Base-by-base conservation (phyloP, 305 asterid species). In the Ajuga reptans region DNA sequence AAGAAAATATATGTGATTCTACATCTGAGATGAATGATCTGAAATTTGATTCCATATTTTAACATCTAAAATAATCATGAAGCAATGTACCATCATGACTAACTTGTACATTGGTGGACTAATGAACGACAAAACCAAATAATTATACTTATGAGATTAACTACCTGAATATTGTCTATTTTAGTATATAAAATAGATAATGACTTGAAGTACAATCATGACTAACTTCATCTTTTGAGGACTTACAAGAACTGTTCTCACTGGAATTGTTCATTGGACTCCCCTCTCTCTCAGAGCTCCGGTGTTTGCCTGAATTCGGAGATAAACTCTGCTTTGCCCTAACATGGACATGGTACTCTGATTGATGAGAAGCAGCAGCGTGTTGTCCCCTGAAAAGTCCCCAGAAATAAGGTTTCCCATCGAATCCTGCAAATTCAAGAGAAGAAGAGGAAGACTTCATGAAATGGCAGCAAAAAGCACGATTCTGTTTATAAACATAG, bases 401-500 rank as follows among this genome's bases (percentile, higher is more conserved):
- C 91, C 91, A 86, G 15, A 82, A 37, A 72, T 84, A 86, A 75
- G 59, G 78, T 69, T 78, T 84, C 47, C 87, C 81, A 11, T 59
- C 74, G 51, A 82, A 66, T 76, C 84, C 91, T 86, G 82, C 54
- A 70, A 49, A n/a, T n/a, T n/a, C n/a, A n/a, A 66, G 45, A 75
- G 46, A 11, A 27, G 14, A 46, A 45, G 11, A 43, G 1, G 12
- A 7, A 51, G 56, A 67, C 8, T 4, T 11, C 15, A 18, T 42
- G 41, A 42, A 51, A 34, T 39, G 34, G 66, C 53, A 54, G 34
- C 27, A 1, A 52, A 2, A 16, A 36, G 62, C 17, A 73, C 68
- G 66, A 33, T 51, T 49, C 39, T 34, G 21, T 7, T 16, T 39
- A 21, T 11, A 17, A 29, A 54, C 27, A 10, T 49, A 47, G 52